Percentiles rank a stretch among this genome's conserved stretches.
Evolutionary conservation across 805 yeast species (phyloP).

Genomic region (Saccharomyces kudriavzevii): DNA sequence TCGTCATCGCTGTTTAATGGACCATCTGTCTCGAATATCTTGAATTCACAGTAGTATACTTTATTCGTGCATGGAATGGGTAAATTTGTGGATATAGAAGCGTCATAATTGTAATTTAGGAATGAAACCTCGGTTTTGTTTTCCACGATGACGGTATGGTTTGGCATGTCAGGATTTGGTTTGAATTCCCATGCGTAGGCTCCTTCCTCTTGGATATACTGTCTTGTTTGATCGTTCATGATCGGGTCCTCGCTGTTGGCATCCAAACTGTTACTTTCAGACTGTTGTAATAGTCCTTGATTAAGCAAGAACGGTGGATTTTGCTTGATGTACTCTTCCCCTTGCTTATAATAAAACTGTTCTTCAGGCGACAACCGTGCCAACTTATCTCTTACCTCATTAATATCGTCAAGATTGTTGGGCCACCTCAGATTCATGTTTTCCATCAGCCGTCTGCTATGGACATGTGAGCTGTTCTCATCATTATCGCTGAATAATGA

Average conservation of each 20-base stretch:
- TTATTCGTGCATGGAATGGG: conserved; percentile 79
- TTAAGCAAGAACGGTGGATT: conserved; percentile 35
- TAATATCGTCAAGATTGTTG: conserved; percentile 58
- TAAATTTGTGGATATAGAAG: conserved; percentile 68
- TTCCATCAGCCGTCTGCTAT: conserved; percentile 1
- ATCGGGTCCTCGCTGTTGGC: conserved; percentile 27
- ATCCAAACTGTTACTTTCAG: conserved; percentile 16
- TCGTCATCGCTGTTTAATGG: conserved; percentile 36
- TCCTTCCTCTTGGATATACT: conserved; percentile 76
- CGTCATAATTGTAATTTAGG: conserved; percentile 46
- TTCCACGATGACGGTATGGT: conserved; percentile 50
- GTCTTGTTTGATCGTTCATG: conserved; percentile 28
- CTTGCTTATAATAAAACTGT: conserved; percentile 34
- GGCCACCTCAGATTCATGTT: conserved; percentile 32
- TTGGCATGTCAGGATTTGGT: conserved; percentile 44
- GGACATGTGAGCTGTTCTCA: conserved; percentile 1
- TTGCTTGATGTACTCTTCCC: conserved; percentile 31
- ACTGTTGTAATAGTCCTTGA: neutral
- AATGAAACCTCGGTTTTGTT: conserved; percentile 58
- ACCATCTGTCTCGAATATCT: conserved; percentile 48
- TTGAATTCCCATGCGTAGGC: conserved; percentile 84
- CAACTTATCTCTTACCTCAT: conserved; percentile 51
- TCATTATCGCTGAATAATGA: conserved; percentile 12
- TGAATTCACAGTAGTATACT: conserved; percentile 83
- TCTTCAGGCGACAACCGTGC: conserved; percentile 44